Evolutionary conservation across 495 filamentous ascomycete genomes (phyloP).

Genomic region (Tetracladium setigerum): DNA sequence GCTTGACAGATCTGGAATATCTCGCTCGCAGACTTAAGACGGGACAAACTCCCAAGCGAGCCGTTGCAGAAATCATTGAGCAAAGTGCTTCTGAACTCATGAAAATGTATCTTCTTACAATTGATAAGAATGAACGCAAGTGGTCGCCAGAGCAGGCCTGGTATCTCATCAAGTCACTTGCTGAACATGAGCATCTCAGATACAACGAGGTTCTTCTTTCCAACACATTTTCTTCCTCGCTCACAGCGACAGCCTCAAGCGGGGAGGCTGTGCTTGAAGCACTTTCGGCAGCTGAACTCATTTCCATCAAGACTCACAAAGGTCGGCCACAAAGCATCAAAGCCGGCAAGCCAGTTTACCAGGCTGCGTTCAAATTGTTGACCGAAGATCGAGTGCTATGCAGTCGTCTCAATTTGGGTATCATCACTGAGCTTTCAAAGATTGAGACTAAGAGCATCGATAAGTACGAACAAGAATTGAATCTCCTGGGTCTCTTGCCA

Average conservation of each 20-base stretch:
- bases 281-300: constrained; percentile 81
- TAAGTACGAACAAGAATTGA: constrained; percentile 74
- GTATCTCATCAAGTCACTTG: constrained; percentile 72
- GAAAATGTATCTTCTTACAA: constrained; percentile 76
- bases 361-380: constrained; percentile 67
- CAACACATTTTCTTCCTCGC: constrained; percentile 57
- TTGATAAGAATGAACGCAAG: constrained; percentile 38
- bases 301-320: constrained; percentile 61
- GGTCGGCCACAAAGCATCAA: constrained; percentile 71
- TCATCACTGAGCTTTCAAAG: constrained; percentile 58
- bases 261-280: constrained; percentile 68
- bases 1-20: constrained; percentile 89
- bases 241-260: constrained; percentile 28
- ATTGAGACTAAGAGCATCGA: constrained; percentile 68
- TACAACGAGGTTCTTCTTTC: constrained; percentile 80
- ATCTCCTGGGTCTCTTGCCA: constrained; percentile 49
- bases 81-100: constrained; percentile 83
- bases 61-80: constrained; percentile 83
- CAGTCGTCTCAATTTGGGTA: constrained; percentile 64
- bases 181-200: constrained; percentile 48
- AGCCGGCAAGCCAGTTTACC: constrained; percentile 83
- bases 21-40: constrained; percentile 84
- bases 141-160: constrained; percentile 87
- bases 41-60: constrained; percentile 76
- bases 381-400: constrained; percentile 63